Evolutionary conservation across 2,329 filamentous ascomycete genomes (phyloP).

Genomic region (Dissoconium aciculare): DNA sequence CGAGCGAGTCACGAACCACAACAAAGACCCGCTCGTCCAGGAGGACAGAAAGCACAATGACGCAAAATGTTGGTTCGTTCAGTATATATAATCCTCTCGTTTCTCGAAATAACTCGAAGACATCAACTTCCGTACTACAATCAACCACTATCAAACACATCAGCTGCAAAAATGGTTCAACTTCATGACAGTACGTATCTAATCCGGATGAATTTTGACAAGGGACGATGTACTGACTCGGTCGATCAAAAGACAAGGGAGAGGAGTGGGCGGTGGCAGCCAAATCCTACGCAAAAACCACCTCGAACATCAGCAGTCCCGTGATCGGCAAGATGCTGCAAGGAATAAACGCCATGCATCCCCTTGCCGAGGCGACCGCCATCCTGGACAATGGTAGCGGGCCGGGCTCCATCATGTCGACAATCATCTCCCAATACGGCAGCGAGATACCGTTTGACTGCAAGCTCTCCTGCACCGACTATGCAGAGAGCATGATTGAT

Average conservation of each 20-base stretch:
- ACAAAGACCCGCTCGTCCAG: no score
- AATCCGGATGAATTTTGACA: no score
- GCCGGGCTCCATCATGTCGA: conserved; percentile 17
- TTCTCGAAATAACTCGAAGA: no score
- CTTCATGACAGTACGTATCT: no score
- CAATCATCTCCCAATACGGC: conserved; percentile 15
- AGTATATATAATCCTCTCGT: no score
- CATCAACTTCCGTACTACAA: no score
- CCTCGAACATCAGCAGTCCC: conserved; percentile 6
- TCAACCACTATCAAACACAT: no score
- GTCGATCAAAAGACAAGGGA: conserved; percentile 11
- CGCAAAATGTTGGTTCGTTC: no score
- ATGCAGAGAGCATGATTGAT: conserved; percentile 20
- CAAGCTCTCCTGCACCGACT: conserved; percentile 17
- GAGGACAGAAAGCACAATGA: no score
- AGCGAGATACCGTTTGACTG: conserved; percentile 8
- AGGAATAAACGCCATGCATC: conserved; percentile 12
- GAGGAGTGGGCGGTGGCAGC: conserved; percentile 15
- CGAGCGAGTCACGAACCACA: no score
- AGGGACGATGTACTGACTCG: no score
- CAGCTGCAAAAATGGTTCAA: no score
- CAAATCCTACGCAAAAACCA: conserved; percentile 13
- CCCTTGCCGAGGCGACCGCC: conserved; percentile 17
- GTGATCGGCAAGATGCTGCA: conserved; percentile 16
- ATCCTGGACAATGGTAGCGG: conserved; percentile 23